A percentile compares a stretch with the other conserved stretches of the same genome.
phyloP scores from a whole-genome alignment of 1,284 basidiomycete genomes.

The Stereum hirsutum region DNA sequence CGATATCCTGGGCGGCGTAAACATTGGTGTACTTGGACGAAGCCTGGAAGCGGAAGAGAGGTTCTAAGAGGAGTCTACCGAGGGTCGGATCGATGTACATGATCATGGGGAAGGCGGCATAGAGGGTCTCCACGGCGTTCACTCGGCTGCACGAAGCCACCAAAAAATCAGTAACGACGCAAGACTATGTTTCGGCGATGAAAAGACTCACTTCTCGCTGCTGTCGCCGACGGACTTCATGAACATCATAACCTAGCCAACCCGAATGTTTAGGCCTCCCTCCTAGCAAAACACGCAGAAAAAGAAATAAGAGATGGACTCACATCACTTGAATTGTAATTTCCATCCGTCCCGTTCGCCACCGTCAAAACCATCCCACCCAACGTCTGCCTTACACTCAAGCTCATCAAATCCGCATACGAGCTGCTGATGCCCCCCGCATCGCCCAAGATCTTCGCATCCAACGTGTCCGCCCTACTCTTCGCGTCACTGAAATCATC shows the following conservation, averaged over 20 bases:
- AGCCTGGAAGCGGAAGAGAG: slow-evolving; percentile 34
- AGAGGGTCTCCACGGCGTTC: slow-evolving; percentile 41
- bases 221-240: slow-evolving; percentile 32
- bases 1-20: slow-evolving; percentile 33
- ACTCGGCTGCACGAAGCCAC: slow-evolving; percentile 17
- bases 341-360: slow-evolving; percentile 20
- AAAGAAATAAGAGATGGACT: too few relatives aligned
- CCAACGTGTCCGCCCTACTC: slow-evolving; percentile 15
- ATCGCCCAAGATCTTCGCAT: slow-evolving; percentile 14
- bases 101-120: slow-evolving; percentile 35
- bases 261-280: too few relatives aligned
- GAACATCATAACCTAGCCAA: slow-evolving; percentile 36
- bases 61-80: slow-evolving; percentile 29
- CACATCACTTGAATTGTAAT: slow-evolving; percentile 28
- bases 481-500: slow-evolving; percentile 15
- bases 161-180: neutral
- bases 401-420: slow-evolving; percentile 30
- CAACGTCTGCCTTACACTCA: slow-evolving; percentile 32
- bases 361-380: slow-evolving; percentile 29
- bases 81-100: slow-evolving; percentile 36
- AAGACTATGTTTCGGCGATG: neutral
- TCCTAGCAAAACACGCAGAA: too few relatives aligned
- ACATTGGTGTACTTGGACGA: slow-evolving; percentile 16
- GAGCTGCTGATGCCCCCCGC: slow-evolving; percentile 19
- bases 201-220: slow-evolving; percentile 1